These are phyloP conservation scores for Erodium moschatum DNA, from an alignment of 441 rosid genomes.

Conservation along the genomic window DNA sequence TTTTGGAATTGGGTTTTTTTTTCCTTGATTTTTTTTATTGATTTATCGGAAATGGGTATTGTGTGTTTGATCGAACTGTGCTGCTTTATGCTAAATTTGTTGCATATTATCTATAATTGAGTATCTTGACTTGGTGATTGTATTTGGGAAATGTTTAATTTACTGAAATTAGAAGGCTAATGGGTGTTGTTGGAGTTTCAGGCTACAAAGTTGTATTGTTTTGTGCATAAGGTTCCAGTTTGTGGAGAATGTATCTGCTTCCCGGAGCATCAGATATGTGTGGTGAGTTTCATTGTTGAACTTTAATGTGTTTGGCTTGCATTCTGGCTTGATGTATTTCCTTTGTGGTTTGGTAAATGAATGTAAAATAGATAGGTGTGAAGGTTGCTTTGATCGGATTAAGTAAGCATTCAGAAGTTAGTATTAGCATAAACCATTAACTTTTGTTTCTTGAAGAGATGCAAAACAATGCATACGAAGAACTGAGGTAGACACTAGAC, in stretches of 20 bases:
- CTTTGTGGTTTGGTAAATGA: too few species aligned
- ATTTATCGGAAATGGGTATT: neutral
- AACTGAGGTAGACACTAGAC: too few species aligned
- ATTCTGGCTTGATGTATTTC: too few species aligned
- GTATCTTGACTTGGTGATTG: neutral
- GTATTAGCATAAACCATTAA: too few species aligned
- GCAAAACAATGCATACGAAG: too few species aligned
- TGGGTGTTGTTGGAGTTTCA: constrained; percentile 26
- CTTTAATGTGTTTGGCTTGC: neutral
- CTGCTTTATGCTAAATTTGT: neutral
- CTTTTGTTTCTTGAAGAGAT: too few species aligned
- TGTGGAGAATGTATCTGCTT: constrained; percentile 96
- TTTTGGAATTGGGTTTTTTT: neutral
- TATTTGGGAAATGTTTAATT: too few species aligned
- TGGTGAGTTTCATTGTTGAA: constrained; percentile 37
- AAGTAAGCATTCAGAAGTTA: too few species aligned
- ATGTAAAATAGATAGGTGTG: too few species aligned
- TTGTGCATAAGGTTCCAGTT: constrained; percentile 96
- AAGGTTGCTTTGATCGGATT: too few species aligned
- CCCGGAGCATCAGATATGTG: constrained; percentile 88
- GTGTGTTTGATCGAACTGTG: too few species aligned
- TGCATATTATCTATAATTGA: neutral
- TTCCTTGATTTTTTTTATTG: too few species aligned
- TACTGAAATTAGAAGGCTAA: neutral
- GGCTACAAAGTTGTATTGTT: constrained; percentile 96